These are phyloP conservation scores for Russula foetens DNA, from an alignment of 768 basidiomycete genomes.

Conservation along the genomic window DNA sequence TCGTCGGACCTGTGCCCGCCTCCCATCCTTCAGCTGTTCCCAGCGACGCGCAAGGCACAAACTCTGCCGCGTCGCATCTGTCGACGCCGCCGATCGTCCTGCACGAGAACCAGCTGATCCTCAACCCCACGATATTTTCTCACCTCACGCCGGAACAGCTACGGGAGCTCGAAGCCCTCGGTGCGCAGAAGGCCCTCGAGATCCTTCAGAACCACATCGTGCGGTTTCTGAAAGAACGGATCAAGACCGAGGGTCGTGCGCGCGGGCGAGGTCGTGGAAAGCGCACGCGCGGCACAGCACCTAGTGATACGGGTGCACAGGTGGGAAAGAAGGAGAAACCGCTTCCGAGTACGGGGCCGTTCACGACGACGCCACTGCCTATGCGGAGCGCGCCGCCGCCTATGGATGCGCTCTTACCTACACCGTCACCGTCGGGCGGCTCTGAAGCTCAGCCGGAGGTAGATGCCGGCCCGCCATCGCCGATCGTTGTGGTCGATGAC, in stretches of 20 bases:
- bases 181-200: constrained; percentile 72
- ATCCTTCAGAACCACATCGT: constrained; percentile 83
- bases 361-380: constrained; percentile 14
- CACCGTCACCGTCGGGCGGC: constrained; percentile 24
- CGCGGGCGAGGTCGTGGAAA: constrained; percentile 22
- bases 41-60: constrained; percentile 30
- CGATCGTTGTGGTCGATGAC: constrained; percentile 52
- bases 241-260: constrained; percentile 33
- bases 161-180: constrained; percentile 67
- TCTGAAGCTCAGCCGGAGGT: constrained; percentile 20
- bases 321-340: constrained; percentile 7
- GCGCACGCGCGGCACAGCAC: constrained; percentile 17
- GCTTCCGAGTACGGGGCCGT: constrained; percentile 3
- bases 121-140: constrained; percentile 80
- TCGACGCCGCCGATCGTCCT: constrained; percentile 60
- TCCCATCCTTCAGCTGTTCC: constrained; percentile 48
- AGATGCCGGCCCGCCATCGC: constrained; percentile 34
- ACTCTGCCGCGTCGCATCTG: constrained; percentile 32
- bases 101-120: constrained; percentile 75
- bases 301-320: background rate
- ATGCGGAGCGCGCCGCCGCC: constrained; percentile 11
- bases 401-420: constrained; percentile 26
- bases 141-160: constrained; percentile 67
- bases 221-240: constrained; percentile 71
- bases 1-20: constrained; percentile 63